These are phyloP conservation scores for Barbarea vulgaris DNA, from an alignment of 345 rosid genomes.

Conservation along the genomic window DNA sequence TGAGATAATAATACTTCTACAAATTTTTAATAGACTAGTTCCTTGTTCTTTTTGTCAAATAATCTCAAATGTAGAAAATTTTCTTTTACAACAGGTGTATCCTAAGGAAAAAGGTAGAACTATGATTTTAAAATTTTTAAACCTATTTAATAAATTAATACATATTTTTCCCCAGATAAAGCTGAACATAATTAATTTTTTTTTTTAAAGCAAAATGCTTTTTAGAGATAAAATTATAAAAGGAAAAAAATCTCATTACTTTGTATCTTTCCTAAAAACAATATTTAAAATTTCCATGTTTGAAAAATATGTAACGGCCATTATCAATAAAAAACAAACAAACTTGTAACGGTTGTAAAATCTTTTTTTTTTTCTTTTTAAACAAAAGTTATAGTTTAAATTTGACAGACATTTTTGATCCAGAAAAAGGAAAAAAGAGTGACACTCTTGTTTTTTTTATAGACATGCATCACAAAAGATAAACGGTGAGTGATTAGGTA, in stretches of 20 bases:
- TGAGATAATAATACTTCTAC: too few relatives aligned
- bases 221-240: background rate
- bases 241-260: background rate
- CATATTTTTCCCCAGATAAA: background rate
- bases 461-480: background rate
- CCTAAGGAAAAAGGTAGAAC: background rate
- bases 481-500: background rate
- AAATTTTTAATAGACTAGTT: too few relatives aligned
- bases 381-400: background rate
- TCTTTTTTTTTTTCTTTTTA: too few relatives aligned
- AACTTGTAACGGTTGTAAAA: constrained; percentile 8
- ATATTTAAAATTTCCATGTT: background rate
- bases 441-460: background rate
- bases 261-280: background rate
- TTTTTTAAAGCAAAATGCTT: background rate
- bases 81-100: background rate
- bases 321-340: too few relatives aligned
- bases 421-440: background rate
- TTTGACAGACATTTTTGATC: too few relatives aligned
- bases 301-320: background rate
- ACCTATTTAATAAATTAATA: background rate
- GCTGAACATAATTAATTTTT: constrained; percentile 6
- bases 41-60: background rate
- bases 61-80: background rate
- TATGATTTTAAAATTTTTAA: background rate